Evolutionary conservation across 495 filamentous ascomycete genomes (phyloP), one percentile per base, ranked within the genome.

Genomic region (Penicillium manginii): DNA sequence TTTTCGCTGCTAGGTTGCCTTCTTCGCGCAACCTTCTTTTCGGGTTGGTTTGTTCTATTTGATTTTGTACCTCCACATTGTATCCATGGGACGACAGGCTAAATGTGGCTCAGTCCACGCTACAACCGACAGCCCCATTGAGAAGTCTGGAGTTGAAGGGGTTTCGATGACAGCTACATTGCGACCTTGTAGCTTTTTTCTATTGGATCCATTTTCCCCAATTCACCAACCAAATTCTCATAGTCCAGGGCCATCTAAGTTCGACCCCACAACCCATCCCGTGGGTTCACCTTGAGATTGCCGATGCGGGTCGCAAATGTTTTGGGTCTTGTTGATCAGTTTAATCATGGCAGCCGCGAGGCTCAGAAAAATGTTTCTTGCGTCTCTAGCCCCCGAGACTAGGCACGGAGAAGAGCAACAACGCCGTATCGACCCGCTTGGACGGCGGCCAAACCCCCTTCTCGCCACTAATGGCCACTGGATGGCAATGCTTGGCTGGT

Each of bases 401-500:
- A 29, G 8, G 32, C 6, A 52, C 40, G 23, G 37, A 40, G 21
- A 35, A 35, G 37, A 12, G 14, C 53, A 21, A 40, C 35, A 50
- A 33, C 54, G 59, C 53, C 56, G 59, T 57, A 10, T 8, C 9
- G 43, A 47, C 39, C 17, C 22, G 40, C 40, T 33, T 52, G 54
- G 55, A 47, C 52, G 14, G 55, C 50, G 51, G 45, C 22, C 45
- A 43, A 37, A 37, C 53, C 48, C 22, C 37, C 46, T 50, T 58
- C 58, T 66, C 49, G 63, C 66, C 66, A 63, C 63, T 45, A 32
- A 37, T 33, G 19, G 43, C 33, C 40, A 8, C 19, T 1, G 46
- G 47, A 43, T 55, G 32, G 46, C 55, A 54, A 58, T 59, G 62
- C 57, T 63, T 63, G 56, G 54, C 60, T 51, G 23, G 21, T 55